Evolutionary conservation across 192 early-diverging fungal genomes (phyloP), one percentile per base, ranked within the genome.

Genomic region (Coemansia furcata): DNA sequence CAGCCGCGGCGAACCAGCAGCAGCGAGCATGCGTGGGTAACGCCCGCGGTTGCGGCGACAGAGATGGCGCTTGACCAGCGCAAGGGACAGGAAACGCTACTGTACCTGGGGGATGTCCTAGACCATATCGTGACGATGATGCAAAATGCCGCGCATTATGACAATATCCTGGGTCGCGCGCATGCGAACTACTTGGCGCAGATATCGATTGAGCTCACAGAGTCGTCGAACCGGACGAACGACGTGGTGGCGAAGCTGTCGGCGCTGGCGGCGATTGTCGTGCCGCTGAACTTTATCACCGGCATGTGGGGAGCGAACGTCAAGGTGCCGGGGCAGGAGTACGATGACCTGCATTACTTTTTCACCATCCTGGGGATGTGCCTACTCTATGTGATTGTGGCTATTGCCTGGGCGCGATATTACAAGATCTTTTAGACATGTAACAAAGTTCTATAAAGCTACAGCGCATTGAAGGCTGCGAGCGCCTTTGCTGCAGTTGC

Each of bases 271-370:
- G 89, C 88, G 32, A 92, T 99, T 40, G 74, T 99, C 17, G 86
- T 99, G 29, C 97, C 97, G 14, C 75, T 98, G 64, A 95, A 95
- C 65, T 74, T 98, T 62, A 85, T 97, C 30, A 95, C 96, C 0
- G 94, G 93, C 19, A 74, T 89, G 61, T 87, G 83, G 84, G 88
- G 88, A 55, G 79, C 85, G 17, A 85, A 86, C 47, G 84, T 86
- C 60, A 79, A 76, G 42, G 84, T 85, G 0, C 82, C 82, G 14
- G 74, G 77, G 0, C 82, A 84, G 38, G 78, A 83, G 40, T 66
- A 67, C 30, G 75, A 74, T 10, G 70, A 75, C 42, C 29, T 85
- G 67, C 38, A 68, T 21, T 80, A 74, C 50, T 85, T 85, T 65
- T 76, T 79, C 54, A 43, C 14, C 9, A 84, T 84, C 29, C 67